Base-by-base conservation (phyloP, 78 protist genomes). In the Dictyostelium capitatum region DNA sequence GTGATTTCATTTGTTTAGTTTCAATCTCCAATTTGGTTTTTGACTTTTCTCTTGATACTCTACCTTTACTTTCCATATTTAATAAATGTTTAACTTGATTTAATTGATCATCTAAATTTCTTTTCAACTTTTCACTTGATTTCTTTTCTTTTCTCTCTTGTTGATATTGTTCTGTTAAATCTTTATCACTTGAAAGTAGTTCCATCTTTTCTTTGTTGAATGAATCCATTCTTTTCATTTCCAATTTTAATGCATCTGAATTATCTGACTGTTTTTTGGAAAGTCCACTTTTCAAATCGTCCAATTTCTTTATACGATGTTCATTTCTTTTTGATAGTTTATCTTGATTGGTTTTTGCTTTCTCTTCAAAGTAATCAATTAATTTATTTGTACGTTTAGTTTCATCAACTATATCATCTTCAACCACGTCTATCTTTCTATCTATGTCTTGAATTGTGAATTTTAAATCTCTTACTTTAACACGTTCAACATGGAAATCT, bases 11-110 rank as follows among this genome's bases (percentile, higher is more conserved):
- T 37, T 65, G 53, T 7, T 87, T 87, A 15, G 83, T 77, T 46
- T 87, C 93, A 43, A 30, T 74, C 70, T 87, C 93, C 53, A 87
- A 51, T 56, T 87, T 87, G 10, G 75, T 30, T 65, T 87, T 87
- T 17, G 79, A 23, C 46, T 87, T 87, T 32, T 87, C 93, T 20
- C 65, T 74, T 1, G 30, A 47, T 3, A 64, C 5, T 48, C 79
- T 57, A 30, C 70, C 43, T 48, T 77, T 87, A 28, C 19, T 57
- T 47, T 87, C 93, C 0, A 73, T 3, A 50, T 50, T 82, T 12
- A 87, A 46, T 25, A 87, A 64, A 23, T 77, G 84, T 17, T 78
- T 54, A 3, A 82, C 93, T 23, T 64, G 62, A 20, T 77, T 74
- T 37, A 87, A 50, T 62, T 87, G 85, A n/a, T 87, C 93, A 48